Conservation (phyloP, 768 basidiomycete genomes). For the Brasilioporus rufonigricans region DNA sequence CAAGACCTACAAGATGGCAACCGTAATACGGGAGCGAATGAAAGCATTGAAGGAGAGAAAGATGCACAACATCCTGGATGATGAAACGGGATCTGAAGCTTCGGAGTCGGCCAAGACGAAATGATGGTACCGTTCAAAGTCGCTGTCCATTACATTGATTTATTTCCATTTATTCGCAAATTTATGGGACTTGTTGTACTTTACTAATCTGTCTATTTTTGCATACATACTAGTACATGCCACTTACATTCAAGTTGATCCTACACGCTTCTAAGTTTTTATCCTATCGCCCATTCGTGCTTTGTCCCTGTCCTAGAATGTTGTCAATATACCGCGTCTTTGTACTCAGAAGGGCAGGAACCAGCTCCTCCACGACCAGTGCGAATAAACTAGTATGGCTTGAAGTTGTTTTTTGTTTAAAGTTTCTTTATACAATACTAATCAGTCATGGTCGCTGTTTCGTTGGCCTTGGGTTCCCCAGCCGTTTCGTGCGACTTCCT, state of each 20-base stretch:
- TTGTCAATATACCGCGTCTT: too few relatives aligned
- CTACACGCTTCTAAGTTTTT: background rate
- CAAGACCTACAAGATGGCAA: conserved; percentile 30
- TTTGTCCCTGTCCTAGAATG: too few relatives aligned
- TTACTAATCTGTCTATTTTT: background rate
- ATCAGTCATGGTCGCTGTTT: too few relatives aligned
- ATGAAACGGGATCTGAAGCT: background rate
- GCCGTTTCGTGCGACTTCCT: too few relatives aligned
- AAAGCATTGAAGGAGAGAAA: conserved; percentile 15
- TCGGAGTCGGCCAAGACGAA: conserved; percentile 17
- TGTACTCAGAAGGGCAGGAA: too few relatives aligned
- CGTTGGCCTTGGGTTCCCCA: too few relatives aligned
- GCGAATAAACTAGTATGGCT: too few relatives aligned
- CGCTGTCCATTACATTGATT: background rate
- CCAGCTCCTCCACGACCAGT: too few relatives aligned
- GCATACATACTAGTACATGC: background rate
- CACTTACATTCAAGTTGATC: background rate
- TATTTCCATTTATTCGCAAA: background rate
- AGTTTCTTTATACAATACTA: too few relatives aligned
- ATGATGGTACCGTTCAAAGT: background rate
- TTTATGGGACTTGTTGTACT: background rate
- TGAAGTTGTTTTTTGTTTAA: too few relatives aligned
- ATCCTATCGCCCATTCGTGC: conserved; percentile 28
- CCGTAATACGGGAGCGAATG: conserved; percentile 29
- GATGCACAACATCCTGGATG: conserved; percentile 20